Base-by-base conservation (phyloP, 441 rosid genomes). In the Brassica balearica region DNA sequence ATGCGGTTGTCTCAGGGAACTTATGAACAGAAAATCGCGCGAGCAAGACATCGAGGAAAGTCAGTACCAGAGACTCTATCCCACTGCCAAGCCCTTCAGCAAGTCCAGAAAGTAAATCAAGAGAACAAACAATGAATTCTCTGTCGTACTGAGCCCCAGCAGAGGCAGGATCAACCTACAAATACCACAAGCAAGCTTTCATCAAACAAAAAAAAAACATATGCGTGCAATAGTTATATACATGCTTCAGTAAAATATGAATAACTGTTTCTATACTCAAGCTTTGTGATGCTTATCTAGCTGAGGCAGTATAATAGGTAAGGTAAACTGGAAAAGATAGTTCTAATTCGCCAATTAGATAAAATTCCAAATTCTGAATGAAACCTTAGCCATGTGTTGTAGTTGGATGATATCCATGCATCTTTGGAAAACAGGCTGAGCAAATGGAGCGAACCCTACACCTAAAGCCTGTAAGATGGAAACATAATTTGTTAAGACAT, bases 51-150 rank as follows among this genome's bases (percentile, higher is more conserved):
- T 6, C 1, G 20, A 14, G 48, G 75, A 72, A 85, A 77, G 46
- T 65, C 53, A 73, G 59, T 90, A 96, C 99, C 99, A 96, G 86
- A 85, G 94, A 90, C 86, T 96, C 98, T 67, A 96, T 88, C 78
- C 97, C 94, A 83, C 93, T 85, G 63, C 92, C 90, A 81, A 96
- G 98, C 78, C 99, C 96, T 83, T 94, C 99, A 4, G 90, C 83
- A 78, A 96, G 93, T 81, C 99, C 99, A 80, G 99, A 96, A 55
- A 96, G 97, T 78, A 96, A 88, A 85, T 96, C 99, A 71, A 96
- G 93, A 69, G 95, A 88, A 79, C 99, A 96, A 41, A 94, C 98
- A 5, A 91, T 81, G 69, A 96, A 94, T 84, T 96, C 98, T 75
- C 88, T 94, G 76, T 96, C 98, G 76, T 94, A 93, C 69, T 85